A percentile compares a stretch with the other conserved stretches of the same genome.
Conservation (phyloP, 2,329 filamentous ascomycete genomes). For the Aspergillus nomiae region DNA sequence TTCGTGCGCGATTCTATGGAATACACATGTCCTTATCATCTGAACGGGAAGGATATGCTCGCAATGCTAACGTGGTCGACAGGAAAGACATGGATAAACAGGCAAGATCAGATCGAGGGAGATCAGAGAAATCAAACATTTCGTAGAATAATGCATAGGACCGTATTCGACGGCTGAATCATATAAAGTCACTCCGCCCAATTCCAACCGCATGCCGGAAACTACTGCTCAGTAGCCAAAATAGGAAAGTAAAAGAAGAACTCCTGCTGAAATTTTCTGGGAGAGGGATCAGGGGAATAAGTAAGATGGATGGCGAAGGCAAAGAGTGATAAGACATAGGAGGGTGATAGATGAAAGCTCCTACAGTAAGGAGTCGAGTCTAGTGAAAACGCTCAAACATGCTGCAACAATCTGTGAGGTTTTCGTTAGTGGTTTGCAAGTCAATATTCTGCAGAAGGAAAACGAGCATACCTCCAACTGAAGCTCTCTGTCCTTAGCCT, state of each 20-base stretch:
- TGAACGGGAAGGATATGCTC: not conserved
- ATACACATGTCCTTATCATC: slow-evolving; percentile 7
- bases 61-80: slow-evolving; percentile 2
- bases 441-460: not conserved
- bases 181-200: slow-evolving; percentile 20
- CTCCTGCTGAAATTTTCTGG: slow-evolving; percentile 9
- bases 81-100: slow-evolving; percentile 6
- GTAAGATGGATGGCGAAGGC: slow-evolving; percentile 11
- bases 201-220: slow-evolving; percentile 28
- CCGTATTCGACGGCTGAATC: slow-evolving; percentile 19
- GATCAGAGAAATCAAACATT: slow-evolving; percentile 19
- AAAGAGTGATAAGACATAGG: slow-evolving; percentile 6
- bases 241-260: slow-evolving; percentile 12
- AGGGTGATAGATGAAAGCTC: slow-evolving; percentile 6
- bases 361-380: slow-evolving; percentile 91
- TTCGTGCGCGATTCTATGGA: slow-evolving; percentile 10
- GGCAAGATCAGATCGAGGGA: slow-evolving; percentile 19
- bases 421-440: not conserved
- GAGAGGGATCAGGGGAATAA: slow-evolving; percentile 19
- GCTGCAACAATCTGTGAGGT: slow-evolving; percentile 73
- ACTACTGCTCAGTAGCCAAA: slow-evolving; percentile 30
- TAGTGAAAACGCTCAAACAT: slow-evolving; percentile 95
- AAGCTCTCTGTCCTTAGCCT: slow-evolving; percentile 87
- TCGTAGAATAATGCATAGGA: slow-evolving; percentile 32
- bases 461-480: slow-evolving; percentile 79